phyloP scores from a whole-genome alignment of 2,329 filamentous ascomycete species.

The Aspergillus uvarum region DNA sequence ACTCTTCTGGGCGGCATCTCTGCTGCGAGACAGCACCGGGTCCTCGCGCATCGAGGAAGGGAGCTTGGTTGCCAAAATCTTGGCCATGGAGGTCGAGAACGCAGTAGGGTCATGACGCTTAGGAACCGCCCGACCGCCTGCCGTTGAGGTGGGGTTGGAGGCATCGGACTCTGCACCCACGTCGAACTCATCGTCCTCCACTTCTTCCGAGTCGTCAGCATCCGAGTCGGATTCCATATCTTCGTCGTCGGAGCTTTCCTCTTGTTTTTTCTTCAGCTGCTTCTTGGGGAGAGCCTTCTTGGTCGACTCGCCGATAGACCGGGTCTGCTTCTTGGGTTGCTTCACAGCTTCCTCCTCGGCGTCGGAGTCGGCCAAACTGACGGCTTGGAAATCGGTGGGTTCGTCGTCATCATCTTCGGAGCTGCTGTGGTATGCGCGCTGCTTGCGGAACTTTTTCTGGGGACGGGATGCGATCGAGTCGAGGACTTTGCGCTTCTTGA shows the following conservation, averaged over 20 bases:
- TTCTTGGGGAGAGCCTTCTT: constrained; percentile 7
- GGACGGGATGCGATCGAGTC: constrained; percentile 57
- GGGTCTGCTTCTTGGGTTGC: constrained; percentile 23
- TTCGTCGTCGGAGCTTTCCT: constrained; percentile 19
- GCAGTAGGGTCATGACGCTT: constrained; percentile 91
- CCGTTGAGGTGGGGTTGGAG: constrained; percentile 45
- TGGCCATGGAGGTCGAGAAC: constrained; percentile 89
- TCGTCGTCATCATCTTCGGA: constrained; percentile 56
- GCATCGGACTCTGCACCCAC: constrained; percentile 40
- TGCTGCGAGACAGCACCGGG: constrained; percentile 85
- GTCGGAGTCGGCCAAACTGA: constrained; percentile 51
- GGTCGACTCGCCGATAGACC: constrained; percentile 22
- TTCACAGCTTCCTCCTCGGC: constrained; percentile 30
- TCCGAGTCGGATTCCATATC: constrained; percentile 6
- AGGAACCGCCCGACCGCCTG: constrained; percentile 37
- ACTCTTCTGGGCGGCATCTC: constrained; percentile 69
- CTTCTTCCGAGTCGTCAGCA: constrained; percentile 29
- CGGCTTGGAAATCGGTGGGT: constrained; percentile 49
- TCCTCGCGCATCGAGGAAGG: constrained; percentile 78
- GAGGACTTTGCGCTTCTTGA: constrained; percentile 59
- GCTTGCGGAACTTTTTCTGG: constrained; percentile 62
- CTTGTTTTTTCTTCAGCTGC: constrained; percentile 15
- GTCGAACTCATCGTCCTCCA: constrained; percentile 21
- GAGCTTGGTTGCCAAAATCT: constrained; percentile 88
- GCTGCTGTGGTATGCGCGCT: constrained; percentile 62